These are phyloP conservation scores for Sherardia arvensis DNA, from an alignment of 257 asterid genomes.

Conservation along the genomic window DNA sequence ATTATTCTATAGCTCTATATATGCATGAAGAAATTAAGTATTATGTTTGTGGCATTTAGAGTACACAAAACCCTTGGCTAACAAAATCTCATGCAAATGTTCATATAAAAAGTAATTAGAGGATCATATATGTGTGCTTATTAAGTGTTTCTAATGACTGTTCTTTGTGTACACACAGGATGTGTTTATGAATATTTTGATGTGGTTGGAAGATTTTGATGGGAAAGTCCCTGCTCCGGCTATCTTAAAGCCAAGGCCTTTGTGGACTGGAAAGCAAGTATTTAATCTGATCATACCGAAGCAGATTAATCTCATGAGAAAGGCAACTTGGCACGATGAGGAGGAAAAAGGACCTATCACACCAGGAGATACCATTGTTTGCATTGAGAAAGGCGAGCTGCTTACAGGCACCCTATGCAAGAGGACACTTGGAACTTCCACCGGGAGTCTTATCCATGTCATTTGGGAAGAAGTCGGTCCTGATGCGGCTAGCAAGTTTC, in stretches of 20 bases:
- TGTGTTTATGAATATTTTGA: conserved; percentile 93
- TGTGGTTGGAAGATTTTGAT: conserved; percentile 99
- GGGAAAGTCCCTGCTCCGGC: conserved; percentile 98
- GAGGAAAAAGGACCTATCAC: conserved; percentile 73
- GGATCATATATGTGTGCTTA: no score
- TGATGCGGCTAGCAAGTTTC: conserved; percentile 96
- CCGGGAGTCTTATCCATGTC: conserved; percentile 96
- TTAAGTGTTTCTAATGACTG: no score
- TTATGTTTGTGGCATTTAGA: no score
- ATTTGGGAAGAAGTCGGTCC: conserved; percentile 99
- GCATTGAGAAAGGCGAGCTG: conserved; percentile 92
- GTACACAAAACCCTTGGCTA: no score
- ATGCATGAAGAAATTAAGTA: no score
- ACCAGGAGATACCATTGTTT: conserved; percentile 96
- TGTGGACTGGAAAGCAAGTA: conserved; percentile 99
- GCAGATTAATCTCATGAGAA: conserved; percentile 77
- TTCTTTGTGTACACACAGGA: conserved; percentile 37
- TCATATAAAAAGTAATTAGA: no score
- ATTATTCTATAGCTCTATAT: no score
- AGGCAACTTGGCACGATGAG: conserved; percentile 94
- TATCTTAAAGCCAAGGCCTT: conserved; percentile 90
- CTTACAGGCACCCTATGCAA: conserved; percentile 94
- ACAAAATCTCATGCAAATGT: no score
- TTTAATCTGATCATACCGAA: conserved; percentile 90
- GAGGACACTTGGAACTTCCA: conserved; percentile 93